These are phyloP conservation scores for Aspergillus pseudoterreus DNA, from an alignment of 2,329 filamentous ascomycete species.

Conservation along the genomic window DNA sequence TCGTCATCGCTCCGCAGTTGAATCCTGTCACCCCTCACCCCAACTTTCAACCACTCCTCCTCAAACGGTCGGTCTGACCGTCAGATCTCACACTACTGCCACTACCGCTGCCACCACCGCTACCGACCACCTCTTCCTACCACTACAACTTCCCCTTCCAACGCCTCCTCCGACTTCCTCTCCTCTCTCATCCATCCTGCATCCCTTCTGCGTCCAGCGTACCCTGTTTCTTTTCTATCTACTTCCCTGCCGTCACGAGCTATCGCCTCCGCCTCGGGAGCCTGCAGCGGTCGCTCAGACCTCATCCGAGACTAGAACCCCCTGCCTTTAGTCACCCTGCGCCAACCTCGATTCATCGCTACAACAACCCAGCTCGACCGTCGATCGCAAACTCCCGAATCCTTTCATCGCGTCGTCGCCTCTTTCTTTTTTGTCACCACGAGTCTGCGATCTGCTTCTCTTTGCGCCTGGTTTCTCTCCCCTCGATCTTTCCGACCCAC, in stretches of 20 bases:
- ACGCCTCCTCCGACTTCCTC: slow-evolving; percentile 5
- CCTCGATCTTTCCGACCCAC: background rate
- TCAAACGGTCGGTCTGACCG: background rate
- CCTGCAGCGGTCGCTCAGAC: slow-evolving; percentile 19
- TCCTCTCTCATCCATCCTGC: slow-evolving; percentile 1
- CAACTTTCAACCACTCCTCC: slow-evolving; percentile 4
- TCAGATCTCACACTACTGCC: background rate
- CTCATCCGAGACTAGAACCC: slow-evolving; percentile 14
- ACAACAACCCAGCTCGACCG: slow-evolving; percentile 9
- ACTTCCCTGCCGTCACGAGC: slow-evolving; percentile 15
- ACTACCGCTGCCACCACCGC: too few species aligned
- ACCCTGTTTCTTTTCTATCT: slow-evolving; percentile 12
- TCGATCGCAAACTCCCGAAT: slow-evolving; percentile 3
- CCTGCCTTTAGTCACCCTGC: slow-evolving; percentile 10
- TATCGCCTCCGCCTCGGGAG: slow-evolving; percentile 16
- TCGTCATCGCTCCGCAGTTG: slow-evolving; percentile 24
- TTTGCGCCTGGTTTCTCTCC: background rate
- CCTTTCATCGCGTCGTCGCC: background rate
- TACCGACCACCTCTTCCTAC: too few species aligned
- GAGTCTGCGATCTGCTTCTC: background rate
- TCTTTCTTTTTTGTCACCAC: background rate
- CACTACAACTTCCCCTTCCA: background rate
- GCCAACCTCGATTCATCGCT: slow-evolving; percentile 16
- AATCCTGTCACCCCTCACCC: slow-evolving; percentile 22
- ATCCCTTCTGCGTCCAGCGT: too few species aligned